Percentiles rank a stretch among this genome's conserved stretches.
Conservation (phyloP, 169 alveolate species). For the Eimeria tenella region DNA sequence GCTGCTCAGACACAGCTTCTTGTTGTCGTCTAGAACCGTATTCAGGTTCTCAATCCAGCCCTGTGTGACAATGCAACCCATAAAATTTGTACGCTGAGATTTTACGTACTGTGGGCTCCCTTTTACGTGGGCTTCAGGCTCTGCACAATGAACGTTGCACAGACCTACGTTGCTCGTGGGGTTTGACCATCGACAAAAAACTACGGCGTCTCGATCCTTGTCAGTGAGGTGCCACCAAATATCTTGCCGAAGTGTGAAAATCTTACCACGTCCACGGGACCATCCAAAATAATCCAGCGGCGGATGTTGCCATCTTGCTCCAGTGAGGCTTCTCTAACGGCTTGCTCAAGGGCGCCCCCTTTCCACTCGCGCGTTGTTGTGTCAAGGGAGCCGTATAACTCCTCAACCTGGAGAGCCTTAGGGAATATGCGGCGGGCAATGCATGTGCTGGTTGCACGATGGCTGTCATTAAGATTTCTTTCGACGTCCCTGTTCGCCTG, state of each 20-base stretch:
- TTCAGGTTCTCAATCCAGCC: slow-evolving; percentile 97
- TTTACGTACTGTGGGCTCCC: too few species aligned
- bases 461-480: slow-evolving; percentile 37
- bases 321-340: slow-evolving; percentile 88
- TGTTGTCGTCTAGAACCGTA: slow-evolving; percentile 97
- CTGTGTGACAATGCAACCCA: neutral
- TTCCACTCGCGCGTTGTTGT: slow-evolving; percentile 93
- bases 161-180: neutral
- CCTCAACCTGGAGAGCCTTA: slow-evolving; percentile 81
- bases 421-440: slow-evolving; percentile 44
- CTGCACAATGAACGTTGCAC: neutral
- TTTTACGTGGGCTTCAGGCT: too few species aligned
- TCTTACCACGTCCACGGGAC: slow-evolving; percentile 96
- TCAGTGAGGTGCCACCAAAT: neutral
- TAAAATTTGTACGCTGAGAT: too few species aligned
- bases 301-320: slow-evolving; percentile 82
- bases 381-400: slow-evolving; percentile 93
- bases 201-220: neutral
- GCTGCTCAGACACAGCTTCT: slow-evolving; percentile 94
- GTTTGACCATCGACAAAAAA: neutral
- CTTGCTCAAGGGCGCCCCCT: slow-evolving; percentile 92
- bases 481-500: slow-evolving; percentile 19
- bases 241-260: neutral
- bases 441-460: neutral
- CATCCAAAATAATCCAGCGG: slow-evolving; percentile 97